Evolutionary conservation across 192 early-diverging fungal genomes (phyloP), one percentile per base, ranked within the genome.

Genomic region (Helicostylum pulchrum): DNA sequence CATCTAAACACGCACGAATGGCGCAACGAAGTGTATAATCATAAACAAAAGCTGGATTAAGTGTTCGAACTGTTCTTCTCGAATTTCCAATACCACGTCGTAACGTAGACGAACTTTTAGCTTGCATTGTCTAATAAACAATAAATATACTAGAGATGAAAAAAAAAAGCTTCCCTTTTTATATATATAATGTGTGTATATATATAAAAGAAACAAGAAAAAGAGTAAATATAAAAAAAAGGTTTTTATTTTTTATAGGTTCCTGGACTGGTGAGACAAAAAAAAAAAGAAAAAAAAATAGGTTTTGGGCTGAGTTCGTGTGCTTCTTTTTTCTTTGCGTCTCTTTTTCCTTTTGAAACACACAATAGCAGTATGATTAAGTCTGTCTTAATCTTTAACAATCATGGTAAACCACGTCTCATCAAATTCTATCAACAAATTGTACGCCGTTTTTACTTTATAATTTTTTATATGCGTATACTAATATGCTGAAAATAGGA

Each of bases 321-420:
- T 55, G 30, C 30, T 7, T 21, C 7, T 34, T 34, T 23, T 39
- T 10, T 39, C 4, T 39, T 39, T 39, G 7, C 36, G 5, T 39
- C 36, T 39, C 36, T 39, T 39, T 39, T 39, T 39, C 5, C 9
- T 39, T 39, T 39, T 39, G 36, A 39, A 39, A 39, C 36, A 39
- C 9, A 4, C 9, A 9, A 39, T 39, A 39, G 6, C 26, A 26
- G 26, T 39, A 92, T 92, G 89, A 95, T 99, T 70, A 89, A 93
- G 65, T 92, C 93, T n/a, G 94, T 95, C n/a, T 87, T 97, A 65
- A 98, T 98, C 75, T 98, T 99, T 79, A 99, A 99, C 80, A 96
- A 94, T 72, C 87, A 92, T 65, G 97, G 97, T 56, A 97, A 95
- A 69, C 92, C 97, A 44, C 87, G 97, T 64, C 73, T 97, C 21